These are phyloP conservation scores for Lichina pygmaea DNA, from an alignment of 495 filamentous ascomycete species.

Conservation along the genomic window DNA sequence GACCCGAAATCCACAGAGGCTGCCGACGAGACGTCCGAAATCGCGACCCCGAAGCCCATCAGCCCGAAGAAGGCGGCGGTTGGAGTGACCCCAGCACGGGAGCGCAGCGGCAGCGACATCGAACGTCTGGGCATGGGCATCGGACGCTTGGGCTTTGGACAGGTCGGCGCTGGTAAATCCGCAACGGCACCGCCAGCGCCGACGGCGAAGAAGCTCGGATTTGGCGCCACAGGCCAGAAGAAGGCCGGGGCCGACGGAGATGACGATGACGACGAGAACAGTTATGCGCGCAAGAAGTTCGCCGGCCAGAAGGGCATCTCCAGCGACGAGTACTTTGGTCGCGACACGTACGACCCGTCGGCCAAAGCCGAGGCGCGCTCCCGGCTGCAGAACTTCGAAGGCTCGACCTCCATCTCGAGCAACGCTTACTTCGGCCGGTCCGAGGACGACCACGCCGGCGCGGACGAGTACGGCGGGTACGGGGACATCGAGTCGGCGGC, in stretches of 20 bases:
- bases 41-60: conserved; percentile 48
- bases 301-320: conserved; percentile 87
- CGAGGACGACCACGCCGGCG: conserved; percentile 39
- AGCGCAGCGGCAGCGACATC: conserved; percentile 42
- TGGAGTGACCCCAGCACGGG: conserved; percentile 22
- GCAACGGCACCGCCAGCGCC: conserved; percentile 23
- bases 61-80: conserved; percentile 35
- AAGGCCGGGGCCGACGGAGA: conserved; percentile 39
- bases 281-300: conserved; percentile 58
- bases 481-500: conserved; percentile 77
- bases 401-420: conserved; percentile 72
- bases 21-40: conserved; percentile 23
- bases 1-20: conserved; percentile 21
- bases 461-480: conserved; percentile 36
- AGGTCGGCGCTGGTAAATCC: conserved; percentile 40
- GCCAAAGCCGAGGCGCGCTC: conserved; percentile 66
- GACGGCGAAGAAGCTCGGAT: conserved; percentile 41
- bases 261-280: conserved; percentile 33
- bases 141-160: conserved; percentile 67
- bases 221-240: conserved; percentile 60
- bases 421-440: conserved; percentile 92
- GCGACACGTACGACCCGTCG: conserved; percentile 53
- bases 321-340: conserved; percentile 93
- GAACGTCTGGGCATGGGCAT: conserved; percentile 86
- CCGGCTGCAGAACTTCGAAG: conserved; percentile 74